A percentile compares a stretch with the other conserved stretches of the same genome.
Evolutionary conservation across 2,329 filamentous ascomycete species (phyloP).

Genomic region (Escovopsis sp.): DNA sequence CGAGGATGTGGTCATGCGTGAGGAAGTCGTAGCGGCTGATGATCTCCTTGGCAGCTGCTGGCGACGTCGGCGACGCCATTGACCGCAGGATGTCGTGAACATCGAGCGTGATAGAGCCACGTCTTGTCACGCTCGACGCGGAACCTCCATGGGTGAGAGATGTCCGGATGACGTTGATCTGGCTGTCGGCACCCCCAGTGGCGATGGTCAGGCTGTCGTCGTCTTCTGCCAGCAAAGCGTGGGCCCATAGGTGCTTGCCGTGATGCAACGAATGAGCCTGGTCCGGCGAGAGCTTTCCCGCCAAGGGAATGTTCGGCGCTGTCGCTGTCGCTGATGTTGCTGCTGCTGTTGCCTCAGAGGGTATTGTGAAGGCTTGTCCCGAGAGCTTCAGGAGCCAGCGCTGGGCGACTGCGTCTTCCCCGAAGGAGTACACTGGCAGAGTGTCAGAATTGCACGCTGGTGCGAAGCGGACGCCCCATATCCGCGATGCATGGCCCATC

Average conservation of each 20-base stretch:
- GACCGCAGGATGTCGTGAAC: conserved; percentile 17
- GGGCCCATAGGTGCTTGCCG: conserved; percentile 87
- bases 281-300: conserved; percentile 30
- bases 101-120: conserved; percentile 13
- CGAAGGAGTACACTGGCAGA: conserved; percentile 51
- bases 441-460: conserved; percentile 10
- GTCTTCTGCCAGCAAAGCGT: conserved; percentile 26
- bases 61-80: conserved; percentile 2
- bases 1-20: conserved; percentile 33
- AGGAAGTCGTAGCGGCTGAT: conserved; percentile 52
- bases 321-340: neutral
- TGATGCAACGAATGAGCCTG: conserved; percentile 49
- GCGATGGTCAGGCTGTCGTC: conserved; percentile 31
- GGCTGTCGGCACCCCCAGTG: conserved; percentile 78
- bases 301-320: conserved; percentile 1
- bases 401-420: conserved; percentile 69
- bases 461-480: conserved; percentile 71
- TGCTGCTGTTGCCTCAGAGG: neutral
- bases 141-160: neutral
- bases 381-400: conserved; percentile 47
- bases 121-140: neutral
- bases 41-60: conserved; percentile 16
- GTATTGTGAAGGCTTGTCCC: neutral
- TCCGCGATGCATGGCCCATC: conserved; percentile 79
- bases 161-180: conserved; percentile 34